Conservation (phyloP, 768 basidiomycete species). For the Lenzites betulinus region DNA sequence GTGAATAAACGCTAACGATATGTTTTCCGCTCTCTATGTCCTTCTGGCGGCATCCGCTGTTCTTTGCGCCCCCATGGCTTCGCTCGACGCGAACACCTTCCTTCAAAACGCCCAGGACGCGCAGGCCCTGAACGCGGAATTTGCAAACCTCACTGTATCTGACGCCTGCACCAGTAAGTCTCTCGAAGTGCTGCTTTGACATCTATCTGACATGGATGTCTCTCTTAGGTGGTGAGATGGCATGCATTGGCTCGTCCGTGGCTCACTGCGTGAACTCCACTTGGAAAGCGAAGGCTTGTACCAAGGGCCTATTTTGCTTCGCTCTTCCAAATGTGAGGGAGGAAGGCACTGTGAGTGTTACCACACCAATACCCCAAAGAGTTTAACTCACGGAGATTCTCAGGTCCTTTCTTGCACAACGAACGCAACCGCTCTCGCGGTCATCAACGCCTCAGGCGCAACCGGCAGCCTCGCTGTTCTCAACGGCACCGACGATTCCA, state of each 20-base stretch:
- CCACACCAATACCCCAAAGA: not conserved
- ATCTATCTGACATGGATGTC: conserved; percentile 13
- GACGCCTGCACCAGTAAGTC: conserved; percentile 50
- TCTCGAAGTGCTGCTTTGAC: not conserved
- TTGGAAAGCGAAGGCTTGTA: conserved; percentile 45
- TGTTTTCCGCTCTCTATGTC: conserved; percentile 2
- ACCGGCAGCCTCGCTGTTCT: conserved; percentile 43
- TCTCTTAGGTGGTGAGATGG: conserved; percentile 40
- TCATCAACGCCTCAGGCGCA: conserved; percentile 51
- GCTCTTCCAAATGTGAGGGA: conserved; percentile 48
- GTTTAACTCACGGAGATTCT: not conserved
- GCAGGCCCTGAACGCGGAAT: conserved; percentile 52
- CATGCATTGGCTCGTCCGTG: conserved; percentile 45
- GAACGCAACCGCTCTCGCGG: conserved; percentile 44
- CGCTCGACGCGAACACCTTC: conserved; percentile 45
- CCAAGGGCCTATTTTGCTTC: conserved; percentile 45
- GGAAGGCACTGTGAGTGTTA: conserved; percentile 46
- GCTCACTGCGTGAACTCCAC: conserved; percentile 44
- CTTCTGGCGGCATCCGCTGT: not conserved
- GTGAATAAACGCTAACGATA: too few species aligned
- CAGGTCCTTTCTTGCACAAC: conserved; percentile 57
- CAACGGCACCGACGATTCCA: conserved; percentile 23
- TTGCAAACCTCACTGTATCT: conserved; percentile 39
- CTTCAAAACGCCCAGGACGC: conserved; percentile 51
- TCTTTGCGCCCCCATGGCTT: conserved; percentile 16